Evolutionary conservation across 23 red algal species (phyloP), one percentile per base, ranked within the genome.

Genomic region (Cyanidioschyzon merolae): DNA sequence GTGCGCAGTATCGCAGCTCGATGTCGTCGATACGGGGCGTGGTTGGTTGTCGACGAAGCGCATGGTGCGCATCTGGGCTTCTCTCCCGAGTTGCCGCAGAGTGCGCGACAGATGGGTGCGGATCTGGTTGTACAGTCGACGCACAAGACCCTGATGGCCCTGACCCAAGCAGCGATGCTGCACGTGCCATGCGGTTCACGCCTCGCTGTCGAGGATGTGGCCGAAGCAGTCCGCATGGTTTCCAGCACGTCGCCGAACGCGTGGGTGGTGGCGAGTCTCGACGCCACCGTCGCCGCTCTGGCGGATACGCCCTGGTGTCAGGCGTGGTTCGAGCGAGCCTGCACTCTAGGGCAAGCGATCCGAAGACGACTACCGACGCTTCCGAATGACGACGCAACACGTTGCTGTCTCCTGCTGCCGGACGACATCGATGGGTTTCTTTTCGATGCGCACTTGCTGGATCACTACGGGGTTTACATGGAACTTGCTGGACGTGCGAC

Each of bases 11-110:
- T 98, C 39, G 84, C 88, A 41, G 37, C 27, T 30, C 36, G 90
- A 25, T 75, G 77, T n/a, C 84, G 85, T 50, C 76, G 41, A 2
- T 45, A 57, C 39, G 67, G 75, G 17, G 80, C 45, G 24, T 50
- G n/a, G 26, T 81, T 91, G 18, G 79, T 91, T 37, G 94, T 98
- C 36, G 94, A 98, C 74, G 94, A 98, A 77, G 94, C 94, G 40
- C 94, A 91, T 77, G 88, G 94, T 32, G 74, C 94, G 1, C 94
- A 98, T 77, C 76, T 91, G 31, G 67, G 57, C 3, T 91, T 98
- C 74, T 80, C 88, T 50, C 3, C 37, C 2, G 34, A 15, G 27
- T 79, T 98, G 74, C 88, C 94, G 26, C 34, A 32, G 31, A 77
- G 76, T 58, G 94, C 84, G 39, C 68, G 83, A 0, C 26, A 50